Evolutionary conservation across 2,329 filamentous ascomycete genomes (phyloP).

Genomic region (Cytospora piceae): DNA sequence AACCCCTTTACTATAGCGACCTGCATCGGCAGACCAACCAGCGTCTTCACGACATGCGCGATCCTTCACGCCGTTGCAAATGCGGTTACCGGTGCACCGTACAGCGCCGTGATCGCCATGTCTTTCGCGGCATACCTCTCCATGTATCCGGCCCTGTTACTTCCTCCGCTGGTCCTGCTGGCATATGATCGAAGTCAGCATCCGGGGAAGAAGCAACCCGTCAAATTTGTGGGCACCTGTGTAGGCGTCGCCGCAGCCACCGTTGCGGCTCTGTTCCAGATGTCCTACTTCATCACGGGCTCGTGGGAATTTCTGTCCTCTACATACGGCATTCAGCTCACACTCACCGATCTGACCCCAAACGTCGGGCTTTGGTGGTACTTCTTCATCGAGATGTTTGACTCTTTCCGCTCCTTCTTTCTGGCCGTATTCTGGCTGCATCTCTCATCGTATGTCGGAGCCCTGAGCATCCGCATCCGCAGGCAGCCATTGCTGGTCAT

Average conservation of each 20-base stretch:
- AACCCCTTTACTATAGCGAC: conserved; percentile 93
- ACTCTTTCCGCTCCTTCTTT: conserved; percentile 96
- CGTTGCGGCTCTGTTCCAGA: conserved; percentile 64
- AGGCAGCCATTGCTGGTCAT: conserved; percentile 86
- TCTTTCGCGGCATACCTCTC: conserved; percentile 89
- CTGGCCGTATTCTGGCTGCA: conserved; percentile 98
- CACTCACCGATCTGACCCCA: conserved; percentile 88
- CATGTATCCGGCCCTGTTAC: conserved; percentile 85
- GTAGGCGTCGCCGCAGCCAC: conserved; percentile 57
- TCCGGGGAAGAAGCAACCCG: conserved; percentile 16
- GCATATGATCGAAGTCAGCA: conserved; percentile 67
- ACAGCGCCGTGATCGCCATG: conserved; percentile 81
- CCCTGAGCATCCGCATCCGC: conserved; percentile 79
- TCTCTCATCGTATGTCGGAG: conserved; percentile 85
- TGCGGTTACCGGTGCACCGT: conserved; percentile 72
- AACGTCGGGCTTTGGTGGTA: conserved; percentile 99
- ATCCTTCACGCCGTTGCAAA: conserved; percentile 83
- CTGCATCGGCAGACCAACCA: conserved; percentile 87
- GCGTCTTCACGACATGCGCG: conserved; percentile 84
- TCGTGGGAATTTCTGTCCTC: conserved; percentile 88
- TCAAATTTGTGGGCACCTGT: conserved; percentile 61
- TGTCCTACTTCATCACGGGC: conserved; percentile 74
- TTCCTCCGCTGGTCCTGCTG: conserved; percentile 80
- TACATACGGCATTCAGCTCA: conserved; percentile 91
- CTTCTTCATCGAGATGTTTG: conserved; percentile 99